A percentile compares a stretch with the other conserved stretches of the same genome.
phyloP scores from a whole-genome alignment of 768 basidiomycete species.

The Coprinopsis sp. region DNA sequence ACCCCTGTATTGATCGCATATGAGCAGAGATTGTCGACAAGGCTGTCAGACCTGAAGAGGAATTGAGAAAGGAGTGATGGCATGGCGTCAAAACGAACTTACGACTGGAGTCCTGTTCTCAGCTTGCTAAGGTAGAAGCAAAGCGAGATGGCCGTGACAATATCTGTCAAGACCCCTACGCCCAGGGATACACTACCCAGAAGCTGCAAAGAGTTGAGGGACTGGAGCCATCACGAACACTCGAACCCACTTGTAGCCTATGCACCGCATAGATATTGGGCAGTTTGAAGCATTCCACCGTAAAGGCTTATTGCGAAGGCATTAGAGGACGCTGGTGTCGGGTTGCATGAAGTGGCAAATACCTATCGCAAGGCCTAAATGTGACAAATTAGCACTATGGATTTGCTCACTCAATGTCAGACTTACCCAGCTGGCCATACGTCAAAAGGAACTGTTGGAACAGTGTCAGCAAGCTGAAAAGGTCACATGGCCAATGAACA shows the following conservation, averaged over 20 bases:
- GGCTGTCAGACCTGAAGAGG: slow-evolving; percentile 46
- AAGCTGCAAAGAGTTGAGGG: slow-evolving; percentile 24
- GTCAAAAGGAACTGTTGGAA: slow-evolving; percentile 26
- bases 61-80: not conserved
- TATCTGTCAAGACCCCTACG: slow-evolving; percentile 51
- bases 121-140: slow-evolving; percentile 57
- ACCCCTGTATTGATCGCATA: slow-evolving; percentile 67
- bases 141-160: slow-evolving; percentile 52
- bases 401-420: not conserved
- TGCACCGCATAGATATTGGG: slow-evolving; percentile 37
- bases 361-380: slow-evolving; percentile 38
- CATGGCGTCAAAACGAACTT: slow-evolving; percentile 13
- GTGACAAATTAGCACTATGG: slow-evolving; percentile 4
- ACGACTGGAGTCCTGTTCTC: slow-evolving; percentile 50
- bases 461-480: not conserved
- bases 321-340: not conserved
- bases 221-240: not conserved
- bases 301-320: slow-evolving; percentile 31
- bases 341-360: slow-evolving; percentile 7
- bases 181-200: slow-evolving; percentile 51
- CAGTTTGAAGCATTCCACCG: slow-evolving; percentile 42
- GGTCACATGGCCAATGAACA: slow-evolving; percentile 18
- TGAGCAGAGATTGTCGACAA: slow-evolving; percentile 50
- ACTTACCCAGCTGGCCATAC: slow-evolving; percentile 46
- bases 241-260: slow-evolving; percentile 38